Percentiles rank a stretch among this genome's conserved stretches.
Evolutionary conservation across 2,329 filamentous ascomycete species (phyloP).

Genomic region (Cladosporium sp.): DNA sequence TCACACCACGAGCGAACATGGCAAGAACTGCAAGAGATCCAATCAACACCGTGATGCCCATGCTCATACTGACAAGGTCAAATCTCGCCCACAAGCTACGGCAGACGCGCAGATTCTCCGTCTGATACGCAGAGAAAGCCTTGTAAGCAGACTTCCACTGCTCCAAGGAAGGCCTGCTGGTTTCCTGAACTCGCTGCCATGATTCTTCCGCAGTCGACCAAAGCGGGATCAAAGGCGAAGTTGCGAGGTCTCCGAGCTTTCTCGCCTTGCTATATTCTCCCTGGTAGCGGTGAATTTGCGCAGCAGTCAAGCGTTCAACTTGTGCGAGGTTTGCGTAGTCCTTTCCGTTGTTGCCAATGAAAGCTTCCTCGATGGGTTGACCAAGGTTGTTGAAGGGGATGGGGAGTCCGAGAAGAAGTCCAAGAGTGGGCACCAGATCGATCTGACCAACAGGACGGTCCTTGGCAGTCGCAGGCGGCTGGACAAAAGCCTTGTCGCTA

Average conservation of each 20-base stretch:
- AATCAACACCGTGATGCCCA: constrained; percentile 68
- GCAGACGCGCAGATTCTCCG: constrained; percentile 71
- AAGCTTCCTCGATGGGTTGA: constrained; percentile 88
- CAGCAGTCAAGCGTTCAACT: constrained; percentile 71
- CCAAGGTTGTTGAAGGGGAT: constrained; percentile 97
- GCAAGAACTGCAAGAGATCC: constrained; percentile 64
- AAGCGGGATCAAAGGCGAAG: constrained; percentile 47
- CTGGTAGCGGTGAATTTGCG: constrained; percentile 87
- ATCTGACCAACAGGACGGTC: constrained; percentile 75
- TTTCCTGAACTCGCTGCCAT: constrained; percentile 45
- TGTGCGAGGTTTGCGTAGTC: constrained; percentile 72
- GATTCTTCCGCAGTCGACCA: constrained; percentile 57
- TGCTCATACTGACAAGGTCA: constrained; percentile 77
- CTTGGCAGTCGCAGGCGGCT: constrained; percentile 68
- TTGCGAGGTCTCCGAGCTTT: constrained; percentile 59
- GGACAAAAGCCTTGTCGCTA: constrained; percentile 54
- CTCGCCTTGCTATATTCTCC: constrained; percentile 71
- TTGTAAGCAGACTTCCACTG: constrained; percentile 42
- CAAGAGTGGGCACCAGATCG: constrained; percentile 87
- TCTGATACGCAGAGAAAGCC: constrained; percentile 69
- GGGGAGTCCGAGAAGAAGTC: constrained; percentile 80
- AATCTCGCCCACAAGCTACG: constrained; percentile 88
- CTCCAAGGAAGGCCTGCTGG: constrained; percentile 29
- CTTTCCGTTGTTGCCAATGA: constrained; percentile 63
- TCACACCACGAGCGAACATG: constrained; percentile 62